These are phyloP conservation scores for Solanum raphanifolium DNA, from an alignment of 257 asterid species.

Conservation along the genomic window DNA sequence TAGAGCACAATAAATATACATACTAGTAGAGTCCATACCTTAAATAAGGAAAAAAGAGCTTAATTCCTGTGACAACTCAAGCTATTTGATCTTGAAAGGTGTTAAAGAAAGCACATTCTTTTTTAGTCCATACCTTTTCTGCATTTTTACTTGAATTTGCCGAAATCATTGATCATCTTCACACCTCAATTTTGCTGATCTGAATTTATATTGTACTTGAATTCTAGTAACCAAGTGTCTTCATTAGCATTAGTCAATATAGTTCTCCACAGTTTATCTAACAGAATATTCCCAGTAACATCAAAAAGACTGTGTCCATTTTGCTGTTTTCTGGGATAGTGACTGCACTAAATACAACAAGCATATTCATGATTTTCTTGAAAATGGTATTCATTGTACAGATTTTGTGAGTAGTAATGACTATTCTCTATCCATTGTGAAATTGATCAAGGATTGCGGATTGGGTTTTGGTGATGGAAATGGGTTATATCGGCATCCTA, in stretches of 20 bases:
- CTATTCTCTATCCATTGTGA: not conserved
- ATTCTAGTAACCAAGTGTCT: not conserved
- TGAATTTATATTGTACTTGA: too few species aligned
- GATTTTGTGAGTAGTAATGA: slow-evolving; percentile 4
- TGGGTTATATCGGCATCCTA: too few species aligned
- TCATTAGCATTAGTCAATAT: not conserved
- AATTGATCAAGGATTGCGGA: too few species aligned
- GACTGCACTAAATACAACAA: not conserved
- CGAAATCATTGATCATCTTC: not conserved
- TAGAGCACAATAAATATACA: not conserved
- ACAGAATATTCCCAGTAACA: not conserved
- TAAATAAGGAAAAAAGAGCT: not conserved
- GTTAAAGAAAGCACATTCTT: too few species aligned
- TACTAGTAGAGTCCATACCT: not conserved
- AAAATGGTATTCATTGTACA: too few species aligned
- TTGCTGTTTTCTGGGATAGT: not conserved
- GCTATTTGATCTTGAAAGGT: not conserved
- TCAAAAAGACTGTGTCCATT: not conserved
- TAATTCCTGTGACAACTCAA: not conserved
- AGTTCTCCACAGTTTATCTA: not conserved
- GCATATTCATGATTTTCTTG: not conserved
- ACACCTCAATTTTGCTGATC: not conserved
- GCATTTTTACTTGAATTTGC: not conserved
- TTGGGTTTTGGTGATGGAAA: too few species aligned
- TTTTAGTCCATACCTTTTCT: not conserved